Percentiles rank a stretch among this genome's conserved stretches.
phyloP scores from a whole-genome alignment of 345 rosid species.

The Acer negundo region DNA sequence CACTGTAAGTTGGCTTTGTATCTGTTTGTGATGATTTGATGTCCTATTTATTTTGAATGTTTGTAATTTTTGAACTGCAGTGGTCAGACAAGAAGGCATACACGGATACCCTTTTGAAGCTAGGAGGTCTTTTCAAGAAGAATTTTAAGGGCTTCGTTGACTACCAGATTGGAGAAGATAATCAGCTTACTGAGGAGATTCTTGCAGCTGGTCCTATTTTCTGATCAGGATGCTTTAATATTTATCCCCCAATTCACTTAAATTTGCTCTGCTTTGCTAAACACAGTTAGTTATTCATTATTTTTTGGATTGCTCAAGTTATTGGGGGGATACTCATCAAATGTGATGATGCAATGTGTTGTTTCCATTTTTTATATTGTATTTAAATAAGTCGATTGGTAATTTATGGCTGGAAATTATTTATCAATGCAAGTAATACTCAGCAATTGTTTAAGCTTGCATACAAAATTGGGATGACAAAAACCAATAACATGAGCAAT shows the following conservation, averaged over 20 bases:
- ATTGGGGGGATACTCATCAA: no score
- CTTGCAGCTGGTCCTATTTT: constrained; percentile 77
- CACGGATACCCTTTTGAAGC: constrained; percentile 65
- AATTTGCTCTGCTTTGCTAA: not conserved
- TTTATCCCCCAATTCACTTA: not conserved
- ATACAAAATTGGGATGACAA: not conserved
- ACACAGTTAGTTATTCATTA: not conserved
- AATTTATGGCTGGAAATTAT: not conserved
- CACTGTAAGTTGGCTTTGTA: constrained; percentile 45
- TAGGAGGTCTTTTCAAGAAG: constrained; percentile 78
- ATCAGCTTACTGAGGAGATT: constrained; percentile 72
- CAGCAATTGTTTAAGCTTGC: no score
- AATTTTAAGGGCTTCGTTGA: constrained; percentile 72
- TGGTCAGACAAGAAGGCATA: constrained; percentile 83
- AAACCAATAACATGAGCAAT: not conserved
- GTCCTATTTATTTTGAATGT: not conserved
- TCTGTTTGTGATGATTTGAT: not conserved
- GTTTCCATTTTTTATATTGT: not conserved
- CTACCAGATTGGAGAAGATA: constrained; percentile 76
- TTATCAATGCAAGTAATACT: not conserved
- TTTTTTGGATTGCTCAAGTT: not conserved
- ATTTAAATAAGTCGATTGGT: not conserved
- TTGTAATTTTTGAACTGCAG: constrained; percentile 35
- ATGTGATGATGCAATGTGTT: not conserved
- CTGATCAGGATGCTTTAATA: constrained; percentile 23